Percentiles rank a stretch among this genome's conserved stretches.
These are phyloP conservation scores for Candida stauntonica DNA, from an alignment of 805 yeast species.

Conservation along the genomic window DNA sequence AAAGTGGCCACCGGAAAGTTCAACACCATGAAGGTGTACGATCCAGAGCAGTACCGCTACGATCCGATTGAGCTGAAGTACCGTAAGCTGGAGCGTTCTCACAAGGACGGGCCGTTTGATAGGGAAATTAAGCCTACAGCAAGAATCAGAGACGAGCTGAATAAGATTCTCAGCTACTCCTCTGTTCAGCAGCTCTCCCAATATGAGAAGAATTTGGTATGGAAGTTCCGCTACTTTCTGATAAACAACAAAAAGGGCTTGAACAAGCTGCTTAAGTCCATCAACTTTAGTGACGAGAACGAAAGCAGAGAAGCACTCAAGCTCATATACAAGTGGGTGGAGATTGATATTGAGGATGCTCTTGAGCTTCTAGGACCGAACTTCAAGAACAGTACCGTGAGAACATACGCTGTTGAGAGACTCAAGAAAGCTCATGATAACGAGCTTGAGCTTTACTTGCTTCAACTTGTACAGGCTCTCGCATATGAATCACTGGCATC, in stretches of 20 bases:
- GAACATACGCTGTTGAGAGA: constrained; percentile 86
- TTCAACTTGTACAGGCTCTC: constrained; percentile 89
- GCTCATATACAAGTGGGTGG: constrained; percentile 64
- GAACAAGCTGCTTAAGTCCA: constrained; percentile 80
- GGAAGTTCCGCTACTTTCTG: constrained; percentile 86
- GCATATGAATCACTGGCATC: constrained; percentile 54
- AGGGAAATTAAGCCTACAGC: constrained; percentile 87
- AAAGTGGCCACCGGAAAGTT: constrained; percentile 30
- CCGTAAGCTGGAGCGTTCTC: constrained; percentile 77
- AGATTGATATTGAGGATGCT: constrained; percentile 79
- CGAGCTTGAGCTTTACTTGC: constrained; percentile 73
- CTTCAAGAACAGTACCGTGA: constrained; percentile 66
- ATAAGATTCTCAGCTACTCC: constrained; percentile 66
- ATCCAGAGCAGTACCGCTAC: constrained; percentile 61
- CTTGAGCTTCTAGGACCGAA: constrained; percentile 79
- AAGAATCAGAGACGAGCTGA: constrained; percentile 68
- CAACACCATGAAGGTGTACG: constrained; percentile 45
- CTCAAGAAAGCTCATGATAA: constrained; percentile 72
- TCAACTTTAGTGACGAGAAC: constrained; percentile 80
- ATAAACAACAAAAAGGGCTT: constrained; percentile 63
- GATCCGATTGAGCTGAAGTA: constrained; percentile 90
- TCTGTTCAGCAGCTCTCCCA: constrained; percentile 79
- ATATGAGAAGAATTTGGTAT: constrained; percentile 78
- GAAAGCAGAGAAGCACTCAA: constrained; percentile 80
- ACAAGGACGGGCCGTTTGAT: constrained; percentile 72